phyloP scores from a whole-genome alignment of 2,329 filamentous ascomycete genomes.

The Plectosphaerella plurivora region DNA sequence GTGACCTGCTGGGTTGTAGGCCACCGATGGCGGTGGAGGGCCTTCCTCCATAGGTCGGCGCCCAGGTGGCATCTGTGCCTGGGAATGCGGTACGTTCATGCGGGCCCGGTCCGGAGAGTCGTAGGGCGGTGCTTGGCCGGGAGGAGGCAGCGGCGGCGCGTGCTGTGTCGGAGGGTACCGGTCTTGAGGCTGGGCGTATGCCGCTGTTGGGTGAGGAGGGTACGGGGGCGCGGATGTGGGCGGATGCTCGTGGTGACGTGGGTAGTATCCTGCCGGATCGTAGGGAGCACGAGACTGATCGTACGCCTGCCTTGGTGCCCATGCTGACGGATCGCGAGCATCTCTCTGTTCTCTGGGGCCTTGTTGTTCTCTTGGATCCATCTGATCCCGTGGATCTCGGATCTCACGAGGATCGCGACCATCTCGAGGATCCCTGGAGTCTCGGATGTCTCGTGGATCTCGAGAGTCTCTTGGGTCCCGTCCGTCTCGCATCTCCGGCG shows the following conservation, averaged over 20 bases:
- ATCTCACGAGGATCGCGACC: not conserved
- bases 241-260: constrained; percentile 44
- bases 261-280: constrained; percentile 35
- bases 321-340: constrained; percentile 14
- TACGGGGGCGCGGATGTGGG: constrained; percentile 35
- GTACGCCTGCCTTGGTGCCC: constrained; percentile 28
- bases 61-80: constrained; percentile 28
- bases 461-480: constrained; percentile 19
- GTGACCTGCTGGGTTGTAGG: constrained; percentile 38
- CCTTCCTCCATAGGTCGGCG: constrained; percentile 42
- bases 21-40: constrained; percentile 44
- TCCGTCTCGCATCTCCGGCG: constrained; percentile 18
- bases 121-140: constrained; percentile 19
- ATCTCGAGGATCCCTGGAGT: constrained; percentile 5
- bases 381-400: constrained; percentile 14
- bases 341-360: constrained; percentile 25
- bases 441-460: constrained; percentile 21
- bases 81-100: constrained; percentile 17
- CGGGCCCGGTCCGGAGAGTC: constrained; percentile 20
- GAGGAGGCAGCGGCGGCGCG: constrained; percentile 17
- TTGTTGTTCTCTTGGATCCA: constrained; percentile 15
- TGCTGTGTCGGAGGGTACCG: constrained; percentile 15
- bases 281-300: constrained; percentile 37
- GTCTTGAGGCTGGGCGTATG: constrained; percentile 23
- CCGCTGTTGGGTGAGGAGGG: constrained; percentile 25